Base-by-base conservation (phyloP, 345 rosid genomes). In the Garcia nutans region DNA sequence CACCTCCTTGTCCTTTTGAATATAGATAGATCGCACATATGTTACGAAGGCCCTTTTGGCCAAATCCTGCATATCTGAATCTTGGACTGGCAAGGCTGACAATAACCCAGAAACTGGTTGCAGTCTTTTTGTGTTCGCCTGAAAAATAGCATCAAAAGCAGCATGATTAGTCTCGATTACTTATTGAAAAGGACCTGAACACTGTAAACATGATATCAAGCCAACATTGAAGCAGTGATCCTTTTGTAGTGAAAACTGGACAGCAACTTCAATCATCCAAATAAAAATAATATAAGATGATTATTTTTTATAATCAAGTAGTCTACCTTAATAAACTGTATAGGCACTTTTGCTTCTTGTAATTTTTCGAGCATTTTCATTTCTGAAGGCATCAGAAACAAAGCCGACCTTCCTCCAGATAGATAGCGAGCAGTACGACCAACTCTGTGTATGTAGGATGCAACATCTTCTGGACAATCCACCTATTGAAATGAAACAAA, bases 401-500 rank as follows among this genome's bases (percentile, higher is more conserved):
- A 83, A 71, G 91, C 87, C 0, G 98, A 93, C 76, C 87, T 89
- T 78, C 99, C 99, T 44, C 85, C 83, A 42, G 93, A 82, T 57
- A 71, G 78, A 84, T 88, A 89, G 47, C 99, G 94, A 72, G 99
- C 99, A 23, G 99, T 96, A 37, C 98, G 97, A 63, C 99, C 99
- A 81, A 90, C 99, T 82, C 99, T 92, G 79, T 96, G 97, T 74
- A 93, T 91, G 90, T 96, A 96, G 68, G 97, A 87, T 71, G 89
- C 87, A 76, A 90, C 96, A 80, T 96, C 94, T 55, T 96, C 99
- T 16, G 99, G 99, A 83, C 98, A 93, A 81, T 96, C 98, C 74
- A 89, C 84, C 99, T 96, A 84, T 23, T 60, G 57, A 60, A 52
- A 68, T 28, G 75, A 57, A 75, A 37, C 62, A 67, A 68, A 63